phyloP scores from a whole-genome alignment of 495 filamentous ascomycete species.

The Talaromyces borbonicus region DNA sequence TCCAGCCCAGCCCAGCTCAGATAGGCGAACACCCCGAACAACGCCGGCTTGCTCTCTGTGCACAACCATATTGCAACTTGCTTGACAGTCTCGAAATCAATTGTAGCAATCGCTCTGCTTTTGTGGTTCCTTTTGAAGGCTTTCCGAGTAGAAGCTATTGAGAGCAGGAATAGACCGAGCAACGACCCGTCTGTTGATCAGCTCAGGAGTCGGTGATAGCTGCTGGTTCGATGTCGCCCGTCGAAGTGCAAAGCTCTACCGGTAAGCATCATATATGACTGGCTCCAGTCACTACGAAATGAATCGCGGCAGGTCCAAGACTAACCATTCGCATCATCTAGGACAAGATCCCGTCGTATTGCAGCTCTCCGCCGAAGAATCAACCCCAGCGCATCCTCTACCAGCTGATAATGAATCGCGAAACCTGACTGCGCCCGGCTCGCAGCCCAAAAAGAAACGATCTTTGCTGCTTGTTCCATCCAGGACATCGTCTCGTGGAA shows the following conservation, averaged over 20 bases:
- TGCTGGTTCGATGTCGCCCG: slow-evolving; percentile 5
- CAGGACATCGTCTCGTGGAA: slow-evolving; percentile 55
- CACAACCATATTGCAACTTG: too few relatives aligned
- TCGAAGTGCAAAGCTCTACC: neutral
- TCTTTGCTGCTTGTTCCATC: slow-evolving; percentile 53
- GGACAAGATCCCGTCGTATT: slow-evolving; percentile 22
- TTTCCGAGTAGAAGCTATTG: neutral
- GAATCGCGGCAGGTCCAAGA: neutral
- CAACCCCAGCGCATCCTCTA: slow-evolving; percentile 16
- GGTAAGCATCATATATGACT: neutral
- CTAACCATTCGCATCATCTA: neutral
- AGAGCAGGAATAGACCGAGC: neutral
- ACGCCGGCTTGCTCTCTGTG: too few relatives aligned
- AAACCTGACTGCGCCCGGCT: slow-evolving; percentile 5
- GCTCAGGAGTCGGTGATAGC: slow-evolving; percentile 4
- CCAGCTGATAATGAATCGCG: slow-evolving; percentile 17
- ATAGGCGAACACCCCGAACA: too few relatives aligned
- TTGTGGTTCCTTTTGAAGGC: too few relatives aligned
- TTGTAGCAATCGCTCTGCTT: too few relatives aligned
- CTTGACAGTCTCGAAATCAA: too few relatives aligned
- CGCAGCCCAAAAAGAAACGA: slow-evolving; percentile 44
- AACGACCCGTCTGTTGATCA: neutral
- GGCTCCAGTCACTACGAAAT: neutral
- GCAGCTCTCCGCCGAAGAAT: slow-evolving; percentile 18
- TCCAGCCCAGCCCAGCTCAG: too few relatives aligned